Evolutionary conservation across 2,329 filamentous ascomycete genomes (phyloP).

Genomic region (Aspergillus sp.): DNA sequence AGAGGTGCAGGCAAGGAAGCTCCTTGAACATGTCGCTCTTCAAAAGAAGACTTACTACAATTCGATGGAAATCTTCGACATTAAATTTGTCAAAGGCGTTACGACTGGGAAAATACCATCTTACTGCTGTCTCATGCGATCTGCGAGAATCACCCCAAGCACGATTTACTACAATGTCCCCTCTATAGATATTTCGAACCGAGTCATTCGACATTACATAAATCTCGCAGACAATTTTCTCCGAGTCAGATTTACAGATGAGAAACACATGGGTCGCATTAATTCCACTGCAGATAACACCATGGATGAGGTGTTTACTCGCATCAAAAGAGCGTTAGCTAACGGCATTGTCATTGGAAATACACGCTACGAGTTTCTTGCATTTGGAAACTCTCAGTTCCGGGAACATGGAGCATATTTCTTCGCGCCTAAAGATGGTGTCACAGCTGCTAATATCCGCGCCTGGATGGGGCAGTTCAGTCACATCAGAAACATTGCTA

Average conservation of each 20-base stretch:
- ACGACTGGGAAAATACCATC: slow-evolving; percentile 58
- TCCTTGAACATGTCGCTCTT: slow-evolving; percentile 74
- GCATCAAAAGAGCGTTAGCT: slow-evolving; percentile 68
- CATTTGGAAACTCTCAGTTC: slow-evolving; percentile 93
- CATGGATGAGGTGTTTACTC: slow-evolving; percentile 70
- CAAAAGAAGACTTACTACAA: slow-evolving; percentile 62
- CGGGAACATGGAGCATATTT: slow-evolving; percentile 91
- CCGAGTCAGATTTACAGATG: slow-evolving; percentile 85
- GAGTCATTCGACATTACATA: slow-evolving; percentile 73
- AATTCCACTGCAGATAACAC: slow-evolving; percentile 55
- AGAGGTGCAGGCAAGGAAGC: slow-evolving; percentile 56
- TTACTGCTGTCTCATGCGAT: slow-evolving; percentile 74
- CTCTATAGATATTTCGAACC: slow-evolving; percentile 80
- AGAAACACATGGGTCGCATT: slow-evolving; percentile 64
- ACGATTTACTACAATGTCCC: slow-evolving; percentile 77
- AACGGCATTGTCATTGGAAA: slow-evolving; percentile 82
- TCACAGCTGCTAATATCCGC: slow-evolving; percentile 75
- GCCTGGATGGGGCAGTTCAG: slow-evolving; percentile 82
- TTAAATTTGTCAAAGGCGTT: slow-evolving; percentile 45
- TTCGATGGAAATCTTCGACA: slow-evolving; percentile 71
- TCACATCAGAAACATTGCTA: slow-evolving; percentile 80
- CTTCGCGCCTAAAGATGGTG: slow-evolving; percentile 69
- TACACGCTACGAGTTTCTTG: slow-evolving; percentile 82
- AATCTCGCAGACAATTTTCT: slow-evolving; percentile 76
- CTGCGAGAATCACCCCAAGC: slow-evolving; percentile 79